Conservation (phyloP, 169 alveolate genomes). For the Hammondia hammondi region DNA sequence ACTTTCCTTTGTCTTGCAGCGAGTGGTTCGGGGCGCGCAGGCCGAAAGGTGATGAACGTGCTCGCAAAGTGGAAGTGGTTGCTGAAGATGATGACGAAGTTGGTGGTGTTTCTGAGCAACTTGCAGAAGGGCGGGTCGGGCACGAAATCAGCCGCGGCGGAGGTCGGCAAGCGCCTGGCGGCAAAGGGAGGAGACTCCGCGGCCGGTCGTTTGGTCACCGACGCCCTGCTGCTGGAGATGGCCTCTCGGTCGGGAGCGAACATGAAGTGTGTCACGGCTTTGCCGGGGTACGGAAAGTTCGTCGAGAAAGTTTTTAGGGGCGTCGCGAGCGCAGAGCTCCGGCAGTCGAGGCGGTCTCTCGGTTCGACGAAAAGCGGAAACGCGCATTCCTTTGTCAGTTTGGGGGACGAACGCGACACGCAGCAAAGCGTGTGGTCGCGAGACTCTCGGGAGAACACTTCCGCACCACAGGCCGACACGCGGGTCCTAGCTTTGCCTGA, state of each 20-base stretch:
- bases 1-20: background rate
- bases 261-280: background rate
- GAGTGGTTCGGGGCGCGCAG: background rate
- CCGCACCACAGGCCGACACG: background rate
- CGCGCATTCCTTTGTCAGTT: background rate
- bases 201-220: background rate
- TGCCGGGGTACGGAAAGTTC: background rate
- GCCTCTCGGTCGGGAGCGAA: background rate
- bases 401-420: background rate
- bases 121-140: background rate
- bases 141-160: background rate
- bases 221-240: background rate
- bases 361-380: background rate
- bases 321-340: background rate
- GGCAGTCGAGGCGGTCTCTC: background rate
- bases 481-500: background rate
- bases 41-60: background rate
- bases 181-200: background rate
- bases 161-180: background rate
- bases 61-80: background rate
- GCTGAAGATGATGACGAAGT: background rate
- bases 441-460: background rate
- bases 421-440: background rate
- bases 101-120: background rate
- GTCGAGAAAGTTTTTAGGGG: background rate